Percentiles rank a stretch among this genome's conserved stretches.
Evolutionary conservation across 768 basidiomycete species (phyloP).

Genomic region (Dictyophora rubrovolvata): DNA sequence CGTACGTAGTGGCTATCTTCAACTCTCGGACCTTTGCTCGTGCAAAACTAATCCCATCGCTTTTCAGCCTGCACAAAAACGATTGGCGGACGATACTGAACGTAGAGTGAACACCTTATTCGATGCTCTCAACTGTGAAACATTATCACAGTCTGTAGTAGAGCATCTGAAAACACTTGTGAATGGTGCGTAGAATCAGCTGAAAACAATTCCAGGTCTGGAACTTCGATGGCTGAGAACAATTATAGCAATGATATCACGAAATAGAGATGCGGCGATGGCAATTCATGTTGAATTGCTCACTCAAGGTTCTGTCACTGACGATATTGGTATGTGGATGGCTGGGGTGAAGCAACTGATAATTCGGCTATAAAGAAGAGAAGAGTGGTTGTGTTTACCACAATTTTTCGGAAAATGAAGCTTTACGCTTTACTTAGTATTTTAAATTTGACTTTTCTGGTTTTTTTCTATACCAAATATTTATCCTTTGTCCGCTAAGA

Average conservation of each 20-base stretch:
- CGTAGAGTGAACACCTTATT: conserved; percentile 78
- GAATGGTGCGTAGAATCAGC: conserved; percentile 41
- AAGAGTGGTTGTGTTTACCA: neutral
- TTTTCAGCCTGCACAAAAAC: conserved; percentile 69
- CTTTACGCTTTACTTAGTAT: neutral
- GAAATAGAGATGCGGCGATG: conserved; percentile 67
- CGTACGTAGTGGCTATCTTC: conserved; percentile 51
- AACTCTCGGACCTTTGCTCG: neutral
- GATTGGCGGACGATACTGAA: conserved; percentile 79
- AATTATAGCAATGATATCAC: conserved; percentile 63
- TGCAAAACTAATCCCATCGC: neutral
- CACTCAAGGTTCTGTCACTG: conserved; percentile 66
- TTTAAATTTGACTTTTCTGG: neutral
- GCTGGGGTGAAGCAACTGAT: conserved; percentile 85
- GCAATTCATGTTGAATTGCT: conserved; percentile 80
- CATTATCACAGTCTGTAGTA: conserved; percentile 57
- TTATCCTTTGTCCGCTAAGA: neutral
- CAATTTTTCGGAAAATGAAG: neutral
- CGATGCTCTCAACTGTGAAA: conserved; percentile 87
- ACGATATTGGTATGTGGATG: conserved; percentile 83
- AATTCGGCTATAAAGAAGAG: conserved; percentile 39
- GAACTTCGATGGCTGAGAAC: neutral
- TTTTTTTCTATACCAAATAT: neutral
- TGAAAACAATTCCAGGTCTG: too few species aligned
- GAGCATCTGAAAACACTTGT: conserved; percentile 63